Evolutionary conservation across 2,329 filamentous ascomycete species (phyloP).

Genomic region (Fusarium nanum): DNA sequence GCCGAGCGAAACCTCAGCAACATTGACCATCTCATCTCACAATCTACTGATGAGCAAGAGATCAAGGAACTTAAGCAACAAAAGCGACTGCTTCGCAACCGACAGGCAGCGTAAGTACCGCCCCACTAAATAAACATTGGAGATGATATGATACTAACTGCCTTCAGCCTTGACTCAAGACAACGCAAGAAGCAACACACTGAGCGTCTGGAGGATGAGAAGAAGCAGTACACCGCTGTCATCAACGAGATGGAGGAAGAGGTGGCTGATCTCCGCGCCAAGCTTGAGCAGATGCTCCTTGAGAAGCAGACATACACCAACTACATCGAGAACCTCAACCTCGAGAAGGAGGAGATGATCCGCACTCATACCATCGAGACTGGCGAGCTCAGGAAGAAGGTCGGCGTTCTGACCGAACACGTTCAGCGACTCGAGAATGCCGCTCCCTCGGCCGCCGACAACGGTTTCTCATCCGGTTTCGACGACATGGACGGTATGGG

Average conservation of each 20-base stretch:
- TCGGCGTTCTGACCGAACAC: constrained; percentile 81
- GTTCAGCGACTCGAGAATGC: constrained; percentile 76
- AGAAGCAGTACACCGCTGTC: constrained; percentile 85
- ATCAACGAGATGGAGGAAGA: constrained; percentile 85
- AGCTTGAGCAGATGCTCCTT: constrained; percentile 76
- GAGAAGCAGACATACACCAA: constrained; percentile 81
- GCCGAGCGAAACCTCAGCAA: constrained; percentile 92
- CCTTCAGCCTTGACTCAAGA: constrained; percentile 84
- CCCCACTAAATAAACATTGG: constrained; percentile 15
- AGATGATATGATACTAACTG: constrained; percentile 26
- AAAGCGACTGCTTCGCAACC: constrained; percentile 92
- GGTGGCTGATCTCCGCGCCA: constrained; percentile 73
- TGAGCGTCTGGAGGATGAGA: constrained; percentile 94
- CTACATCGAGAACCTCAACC: constrained; percentile 79
- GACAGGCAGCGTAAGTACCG: constrained; percentile 87
- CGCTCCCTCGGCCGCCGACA: constrained; percentile 62
- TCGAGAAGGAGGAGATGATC: constrained; percentile 94
- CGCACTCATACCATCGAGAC: constrained; percentile 89
- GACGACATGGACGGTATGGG: constrained; percentile 85
- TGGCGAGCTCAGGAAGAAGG: constrained; percentile 91
- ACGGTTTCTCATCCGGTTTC: constrained; percentile 76
- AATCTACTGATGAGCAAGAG: constrained; percentile 89
- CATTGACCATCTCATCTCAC: constrained; percentile 91
- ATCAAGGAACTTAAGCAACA: constrained; percentile 99
- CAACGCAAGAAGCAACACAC: constrained; percentile 99